These are phyloP conservation scores for Cryptococcus floricola DNA, from an alignment of 1,284 basidiomycete species.

Conservation along the genomic window DNA sequence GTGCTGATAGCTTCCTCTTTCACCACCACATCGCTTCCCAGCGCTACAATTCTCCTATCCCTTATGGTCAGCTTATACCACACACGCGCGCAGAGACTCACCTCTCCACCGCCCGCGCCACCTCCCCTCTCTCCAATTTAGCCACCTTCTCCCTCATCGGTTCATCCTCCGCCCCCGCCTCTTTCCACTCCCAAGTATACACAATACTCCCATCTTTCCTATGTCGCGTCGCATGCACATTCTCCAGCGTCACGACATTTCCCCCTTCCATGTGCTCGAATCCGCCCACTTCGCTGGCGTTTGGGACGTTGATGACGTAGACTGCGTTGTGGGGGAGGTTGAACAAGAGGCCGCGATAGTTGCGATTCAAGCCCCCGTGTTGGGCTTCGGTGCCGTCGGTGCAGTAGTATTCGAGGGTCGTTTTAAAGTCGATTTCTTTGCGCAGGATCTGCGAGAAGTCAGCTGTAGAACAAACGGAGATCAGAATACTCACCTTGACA, in stretches of 20 bases:
- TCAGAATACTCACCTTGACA: slow-evolving; percentile 24
- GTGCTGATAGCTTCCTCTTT: no score
- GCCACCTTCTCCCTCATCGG: background rate
- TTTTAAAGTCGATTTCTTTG: slow-evolving; percentile 2
- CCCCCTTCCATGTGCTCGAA: slow-evolving; percentile 12
- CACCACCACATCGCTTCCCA: background rate
- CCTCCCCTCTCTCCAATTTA: slow-evolving; percentile 15
- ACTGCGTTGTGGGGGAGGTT: slow-evolving; percentile 16
- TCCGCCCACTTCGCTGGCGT: slow-evolving; percentile 2
- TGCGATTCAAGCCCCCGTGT: slow-evolving; percentile 9
- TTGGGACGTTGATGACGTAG: slow-evolving; percentile 17
- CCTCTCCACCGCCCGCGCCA: slow-evolving; percentile 23
- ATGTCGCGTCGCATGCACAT: slow-evolving; percentile 13
- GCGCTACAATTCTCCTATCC: slow-evolving; percentile 11
- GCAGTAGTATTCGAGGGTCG: slow-evolving; percentile 31
- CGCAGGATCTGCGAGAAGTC: background rate
- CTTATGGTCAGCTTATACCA: background rate
- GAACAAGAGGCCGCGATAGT: slow-evolving; percentile 23
- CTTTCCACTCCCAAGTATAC: slow-evolving; percentile 35
- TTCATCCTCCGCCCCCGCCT: slow-evolving; percentile 1
- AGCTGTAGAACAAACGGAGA: background rate
- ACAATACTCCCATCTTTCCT: slow-evolving; percentile 15
- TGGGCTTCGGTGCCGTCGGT: slow-evolving; percentile 30
- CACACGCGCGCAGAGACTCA: slow-evolving; percentile 10
- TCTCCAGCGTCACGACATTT: slow-evolving; percentile 23